Base-by-base conservation (phyloP, 1,139 yeast species). In the Entelexis paramagnoliae region DNA sequence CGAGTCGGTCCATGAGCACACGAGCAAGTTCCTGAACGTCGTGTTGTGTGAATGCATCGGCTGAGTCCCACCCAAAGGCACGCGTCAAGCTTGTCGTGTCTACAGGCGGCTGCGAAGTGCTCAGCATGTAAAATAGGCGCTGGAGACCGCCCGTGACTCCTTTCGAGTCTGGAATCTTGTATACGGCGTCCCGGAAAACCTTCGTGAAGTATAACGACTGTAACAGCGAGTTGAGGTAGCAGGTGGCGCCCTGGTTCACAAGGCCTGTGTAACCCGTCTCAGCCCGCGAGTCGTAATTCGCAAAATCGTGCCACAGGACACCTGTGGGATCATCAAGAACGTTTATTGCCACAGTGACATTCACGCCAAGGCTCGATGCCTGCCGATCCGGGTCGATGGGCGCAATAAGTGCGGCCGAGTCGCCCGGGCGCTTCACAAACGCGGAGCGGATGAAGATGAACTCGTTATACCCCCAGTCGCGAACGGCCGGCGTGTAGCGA, bases 1-100 rank as follows among this genome's bases (percentile, higher is more conserved):
- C 99, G 50, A 91, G 73, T 61, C 83, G 81, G 66, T 91, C 99
- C 96, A 93, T 91, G 64, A 91, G 74, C 39, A 93, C 89, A 62
- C 99, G 81, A 65, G 89, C 88, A 66, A 93, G 75, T 66, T 91
- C 99, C 66, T 93, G 98, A 16, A 91, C 96, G 65, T 91, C 99
- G 67, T 91, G 98, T 67, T 91, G 99, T 8, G 95, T 86, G 66
- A 91, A 93, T 0, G 97, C 96, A 62, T 91, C 98, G 11, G 83
- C 82, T 10, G 88, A 78, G 65, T 89, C 96, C 99, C 99, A 91
- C 11, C 99, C 98, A 72, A 91, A 91, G 0, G 97, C 83, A 56
- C 79, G 78, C 0, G 98, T 91, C 54, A 91, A 73, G 63, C 87
- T 96, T 58, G 79, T 67, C 0, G 99, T 91, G 53, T 86, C 93